Evolutionary conservation across 225 moss, liverwort and hornwort species (phyloP).

Genomic region (Asterella californica): DNA sequence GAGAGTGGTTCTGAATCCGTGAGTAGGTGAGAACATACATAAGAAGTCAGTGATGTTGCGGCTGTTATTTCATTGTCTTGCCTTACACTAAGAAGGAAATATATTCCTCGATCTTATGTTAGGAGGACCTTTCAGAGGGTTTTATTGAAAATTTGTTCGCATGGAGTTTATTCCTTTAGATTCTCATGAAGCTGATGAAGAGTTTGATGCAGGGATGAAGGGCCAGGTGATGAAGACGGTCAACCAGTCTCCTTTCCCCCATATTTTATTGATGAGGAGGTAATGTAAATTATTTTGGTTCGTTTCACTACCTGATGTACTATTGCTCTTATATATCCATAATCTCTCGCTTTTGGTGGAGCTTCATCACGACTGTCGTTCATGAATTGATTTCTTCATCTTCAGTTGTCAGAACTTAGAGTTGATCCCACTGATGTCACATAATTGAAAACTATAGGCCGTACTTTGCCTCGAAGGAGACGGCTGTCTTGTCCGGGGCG

Average conservation of each 20-base stretch:
- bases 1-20: neutral
- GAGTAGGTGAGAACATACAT: conserved; percentile 8
- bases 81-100: neutral
- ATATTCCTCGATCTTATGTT: neutral
- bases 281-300: conserved; percentile 12
- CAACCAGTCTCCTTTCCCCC: conserved; percentile 83
- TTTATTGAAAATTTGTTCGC: no score
- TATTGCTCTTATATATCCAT: neutral
- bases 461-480: conserved; percentile 86
- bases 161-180: neutral
- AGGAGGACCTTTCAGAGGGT: neutral
- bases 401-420: neutral
- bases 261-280: conserved; percentile 96
- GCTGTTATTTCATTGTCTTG: neutral
- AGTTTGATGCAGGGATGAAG: conserved; percentile 57
- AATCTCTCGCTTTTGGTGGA: neutral
- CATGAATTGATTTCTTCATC: neutral
- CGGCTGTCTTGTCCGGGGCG: conserved; percentile 76
- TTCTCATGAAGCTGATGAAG: neutral
- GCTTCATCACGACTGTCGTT: neutral
- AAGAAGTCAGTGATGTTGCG: neutral
- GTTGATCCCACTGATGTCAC: neutral
- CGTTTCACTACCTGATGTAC: neutral
- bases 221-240: conserved; percentile 43
- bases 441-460: conserved; percentile 51